These are phyloP conservation scores for Conringia planisiliqua DNA, from an alignment of 345 rosid genomes.

Conservation along the genomic window DNA sequence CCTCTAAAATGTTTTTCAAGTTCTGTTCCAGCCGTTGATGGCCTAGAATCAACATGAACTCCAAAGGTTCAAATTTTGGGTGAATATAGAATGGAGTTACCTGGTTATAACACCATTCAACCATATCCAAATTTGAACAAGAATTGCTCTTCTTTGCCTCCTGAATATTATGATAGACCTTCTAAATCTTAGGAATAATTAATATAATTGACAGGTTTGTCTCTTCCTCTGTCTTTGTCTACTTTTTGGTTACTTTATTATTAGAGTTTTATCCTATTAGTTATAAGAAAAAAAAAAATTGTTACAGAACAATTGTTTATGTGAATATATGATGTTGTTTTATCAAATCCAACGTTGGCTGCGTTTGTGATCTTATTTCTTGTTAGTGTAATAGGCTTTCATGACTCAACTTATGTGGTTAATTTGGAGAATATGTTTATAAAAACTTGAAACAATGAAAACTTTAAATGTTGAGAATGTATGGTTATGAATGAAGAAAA, in stretches of 20 bases:
- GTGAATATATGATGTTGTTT: conserved; percentile 21
- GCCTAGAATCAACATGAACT: background rate
- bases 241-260: background rate
- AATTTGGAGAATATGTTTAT: too few species aligned
- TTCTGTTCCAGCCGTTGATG: background rate
- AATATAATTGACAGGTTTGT: background rate
- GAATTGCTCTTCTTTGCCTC: conserved; percentile 84
- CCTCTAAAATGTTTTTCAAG: background rate
- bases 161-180: conserved; percentile 44
- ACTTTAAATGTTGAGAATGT: too few species aligned
- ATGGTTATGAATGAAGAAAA: too few species aligned
- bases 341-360: too few species aligned
- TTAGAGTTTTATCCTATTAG: background rate
- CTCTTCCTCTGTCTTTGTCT: background rate
- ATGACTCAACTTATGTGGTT: too few species aligned
- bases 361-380: too few species aligned
- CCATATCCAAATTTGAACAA: conserved; percentile 74
- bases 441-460: too few species aligned
- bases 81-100: conserved; percentile 86
- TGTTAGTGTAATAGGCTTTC: too few species aligned
- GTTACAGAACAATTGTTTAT: background rate
- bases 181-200: conserved; percentile 39
- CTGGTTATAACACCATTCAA: conserved; percentile 66
- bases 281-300: background rate
- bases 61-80: conserved; percentile 58